Evolutionary conservation across 164 flowering plant genomes (phyloP).

Genomic region (Buxus sempervirens): DNA sequence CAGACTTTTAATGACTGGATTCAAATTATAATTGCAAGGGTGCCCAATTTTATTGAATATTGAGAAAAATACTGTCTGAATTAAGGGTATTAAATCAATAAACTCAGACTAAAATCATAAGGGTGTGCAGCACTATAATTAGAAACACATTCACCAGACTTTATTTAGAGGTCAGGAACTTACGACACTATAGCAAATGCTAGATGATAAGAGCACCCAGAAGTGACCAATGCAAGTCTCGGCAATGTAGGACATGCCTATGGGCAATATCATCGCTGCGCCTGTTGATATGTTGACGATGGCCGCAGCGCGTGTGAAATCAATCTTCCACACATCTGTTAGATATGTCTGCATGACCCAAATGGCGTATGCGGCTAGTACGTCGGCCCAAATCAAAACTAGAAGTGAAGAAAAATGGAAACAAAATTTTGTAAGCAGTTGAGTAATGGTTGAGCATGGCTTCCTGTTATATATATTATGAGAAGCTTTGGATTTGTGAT

Average conservation of each 20-base stretch:
- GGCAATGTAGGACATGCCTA: constrained; percentile 23
- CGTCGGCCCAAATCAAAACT: constrained; percentile 37
- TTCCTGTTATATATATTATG: too few relatives aligned
- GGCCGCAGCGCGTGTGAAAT: constrained; percentile 32
- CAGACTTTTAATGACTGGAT: too few relatives aligned
- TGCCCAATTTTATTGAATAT: too few relatives aligned
- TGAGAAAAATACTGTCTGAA: too few relatives aligned
- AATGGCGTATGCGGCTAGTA: constrained; percentile 28
- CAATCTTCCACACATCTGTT: constrained; percentile 37
- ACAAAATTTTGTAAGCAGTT: not conserved
- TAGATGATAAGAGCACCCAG: constrained; percentile 29
- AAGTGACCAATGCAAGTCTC: constrained; percentile 30
- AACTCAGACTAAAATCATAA: too few relatives aligned
- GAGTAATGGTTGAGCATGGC: too few relatives aligned
- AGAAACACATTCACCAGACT: not conserved
- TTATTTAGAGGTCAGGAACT: constrained; percentile 10
- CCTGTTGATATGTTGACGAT: constrained; percentile 34
- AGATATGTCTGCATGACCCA: constrained; percentile 35
- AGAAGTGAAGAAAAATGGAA: not conserved
- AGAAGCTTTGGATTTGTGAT: too few relatives aligned
- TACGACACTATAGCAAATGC: constrained; percentile 27
- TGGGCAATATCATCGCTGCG: constrained; percentile 15
- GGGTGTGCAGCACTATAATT: too few relatives aligned
- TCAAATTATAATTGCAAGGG: too few relatives aligned
- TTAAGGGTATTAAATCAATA: too few relatives aligned